These are phyloP conservation scores for Candida tetrigidarum DNA, from an alignment of 1,139 yeast species.

Conservation along the genomic window DNA sequence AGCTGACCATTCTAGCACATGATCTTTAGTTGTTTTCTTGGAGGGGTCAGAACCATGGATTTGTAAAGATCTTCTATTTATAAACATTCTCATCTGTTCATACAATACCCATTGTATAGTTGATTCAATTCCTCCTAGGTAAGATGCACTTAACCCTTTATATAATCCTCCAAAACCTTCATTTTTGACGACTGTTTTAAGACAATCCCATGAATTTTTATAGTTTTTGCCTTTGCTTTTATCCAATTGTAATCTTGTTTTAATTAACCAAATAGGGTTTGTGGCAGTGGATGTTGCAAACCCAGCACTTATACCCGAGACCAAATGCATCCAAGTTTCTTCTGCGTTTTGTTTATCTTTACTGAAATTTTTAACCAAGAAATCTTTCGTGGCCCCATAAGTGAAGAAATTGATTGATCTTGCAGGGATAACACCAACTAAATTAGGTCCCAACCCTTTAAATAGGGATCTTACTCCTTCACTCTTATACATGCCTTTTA, in stretches of 20 bases:
- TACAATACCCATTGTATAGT: constrained; percentile 97
- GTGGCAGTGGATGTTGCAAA: constrained; percentile 97
- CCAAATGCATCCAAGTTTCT: constrained; percentile 82
- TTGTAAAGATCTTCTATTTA: constrained; percentile 58
- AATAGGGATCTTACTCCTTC: constrained; percentile 91
- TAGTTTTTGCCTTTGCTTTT: constrained; percentile 67
- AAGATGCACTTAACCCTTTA: constrained; percentile 90
- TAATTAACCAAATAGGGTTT: constrained; percentile 98
- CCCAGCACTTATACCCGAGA: constrained; percentile 94
- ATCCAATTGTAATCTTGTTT: constrained; percentile 92
- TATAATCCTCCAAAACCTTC: constrained; percentile 87
- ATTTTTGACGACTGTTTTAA: constrained; percentile 63
- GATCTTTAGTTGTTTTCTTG: constrained; percentile 60
- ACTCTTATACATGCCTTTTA: constrained; percentile 63
- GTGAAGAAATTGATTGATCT: constrained; percentile 96
- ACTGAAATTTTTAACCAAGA: constrained; percentile 58
- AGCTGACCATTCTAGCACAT: constrained; percentile 88
- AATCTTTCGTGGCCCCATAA: constrained; percentile 87
- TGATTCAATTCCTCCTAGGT: constrained; percentile 91
- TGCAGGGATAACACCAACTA: constrained; percentile 99
- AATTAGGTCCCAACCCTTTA: constrained; percentile 94
- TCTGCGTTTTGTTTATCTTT: constrained; percentile 20
- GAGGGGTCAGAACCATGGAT: constrained; percentile 47
- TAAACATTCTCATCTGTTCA: constrained; percentile 87
- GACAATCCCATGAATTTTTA: constrained; percentile 85